A percentile compares a stretch with the other conserved stretches of the same genome.
phyloP scores from a whole-genome alignment of 768 basidiomycete genomes.

The Xerocomellus intermedius region DNA sequence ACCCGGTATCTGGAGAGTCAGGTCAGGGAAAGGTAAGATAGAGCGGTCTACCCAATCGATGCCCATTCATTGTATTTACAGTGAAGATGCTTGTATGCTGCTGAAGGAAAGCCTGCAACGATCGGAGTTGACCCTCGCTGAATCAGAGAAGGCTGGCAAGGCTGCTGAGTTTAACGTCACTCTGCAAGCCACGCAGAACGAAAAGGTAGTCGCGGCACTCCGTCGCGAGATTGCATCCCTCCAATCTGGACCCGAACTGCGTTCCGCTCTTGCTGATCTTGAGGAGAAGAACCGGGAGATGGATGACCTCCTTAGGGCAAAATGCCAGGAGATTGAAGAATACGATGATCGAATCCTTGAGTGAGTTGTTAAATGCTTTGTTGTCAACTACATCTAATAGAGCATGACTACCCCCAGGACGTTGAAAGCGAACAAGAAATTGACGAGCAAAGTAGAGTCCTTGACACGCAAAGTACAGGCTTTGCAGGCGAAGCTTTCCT shows the following conservation, averaged over 20 bases:
- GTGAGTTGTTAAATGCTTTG: slow-evolving; percentile 37
- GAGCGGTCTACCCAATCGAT: not conserved
- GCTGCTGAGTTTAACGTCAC: slow-evolving; percentile 65
- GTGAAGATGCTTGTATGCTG: slow-evolving; percentile 44
- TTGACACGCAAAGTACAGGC: slow-evolving; percentile 71
- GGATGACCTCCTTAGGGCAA: slow-evolving; percentile 67
- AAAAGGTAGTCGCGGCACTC: slow-evolving; percentile 58
- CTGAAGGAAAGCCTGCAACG: slow-evolving; percentile 43
- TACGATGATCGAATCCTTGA: slow-evolving; percentile 80
- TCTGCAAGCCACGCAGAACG: slow-evolving; percentile 63
- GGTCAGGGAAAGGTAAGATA: slow-evolving; percentile 55
- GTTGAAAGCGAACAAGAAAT: slow-evolving; percentile 78
- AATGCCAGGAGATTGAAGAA: slow-evolving; percentile 78
- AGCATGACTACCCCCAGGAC: slow-evolving; percentile 44
- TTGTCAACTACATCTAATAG: slow-evolving; percentile 2
- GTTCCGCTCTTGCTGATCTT: slow-evolving; percentile 54
- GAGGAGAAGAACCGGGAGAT: slow-evolving; percentile 72
- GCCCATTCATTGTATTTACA: slow-evolving; percentile 27
- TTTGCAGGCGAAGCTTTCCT: slow-evolving; percentile 64
- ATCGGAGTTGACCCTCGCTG: slow-evolving; percentile 44
- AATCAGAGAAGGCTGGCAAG: slow-evolving; percentile 56
- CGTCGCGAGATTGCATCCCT: slow-evolving; percentile 55
- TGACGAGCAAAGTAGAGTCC: slow-evolving; percentile 64
- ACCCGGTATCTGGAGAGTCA: slow-evolving; percentile 63
- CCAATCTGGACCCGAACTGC: slow-evolving; percentile 53